Evolutionary conservation across 1,139 yeast genomes (phyloP), one percentile per base, ranked within the genome.

Genomic region (Candida neerlandica): DNA sequence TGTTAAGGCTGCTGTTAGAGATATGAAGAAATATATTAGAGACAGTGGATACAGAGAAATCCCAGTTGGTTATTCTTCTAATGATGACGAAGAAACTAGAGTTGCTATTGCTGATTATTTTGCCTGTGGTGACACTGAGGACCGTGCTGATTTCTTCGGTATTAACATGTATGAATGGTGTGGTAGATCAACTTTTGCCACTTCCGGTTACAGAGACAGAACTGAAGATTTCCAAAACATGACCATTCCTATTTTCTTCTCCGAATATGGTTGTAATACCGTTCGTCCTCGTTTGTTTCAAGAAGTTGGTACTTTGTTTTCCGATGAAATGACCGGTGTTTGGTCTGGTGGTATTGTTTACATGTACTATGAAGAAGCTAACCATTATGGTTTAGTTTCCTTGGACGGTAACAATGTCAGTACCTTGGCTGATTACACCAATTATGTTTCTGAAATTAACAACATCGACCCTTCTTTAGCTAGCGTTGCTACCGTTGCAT

Each of bases 131-230:
- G 81, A 77, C 53, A 70, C 67, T 19, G 85, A 78, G 47, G 84
- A 69, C 42, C 78, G 78, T 58, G 95, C 95, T 50, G 97, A 91
- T 70, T 89, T 91, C 76, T 90, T 88, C 67, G 97, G 96, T 75
- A 85, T 90, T 63, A 91, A 91, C 81, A 88, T 88, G 90, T 91
- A 91, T 77, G 95, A 88, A 75, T 91, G 97, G 97, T 91, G 97
- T 79, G 97, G 97, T 58, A 60, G 70, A 42, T 82, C 94, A 23
- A 67, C 82, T 51, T 90, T 77, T 74, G 55, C 69, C 44, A 55
- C 65, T 14, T 88, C 96, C 44, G 97, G 97, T 58, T 91, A 86
- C 74, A 67, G 74, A 56, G 84, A 75, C 55, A 82, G 91, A 71
- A 89, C 96, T 42, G 70, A 76, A 44, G 89, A 87, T 58, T 89